Conservation (phyloP, 164 flowering plant species). For the Tetrastigma voinierianum region DNA sequence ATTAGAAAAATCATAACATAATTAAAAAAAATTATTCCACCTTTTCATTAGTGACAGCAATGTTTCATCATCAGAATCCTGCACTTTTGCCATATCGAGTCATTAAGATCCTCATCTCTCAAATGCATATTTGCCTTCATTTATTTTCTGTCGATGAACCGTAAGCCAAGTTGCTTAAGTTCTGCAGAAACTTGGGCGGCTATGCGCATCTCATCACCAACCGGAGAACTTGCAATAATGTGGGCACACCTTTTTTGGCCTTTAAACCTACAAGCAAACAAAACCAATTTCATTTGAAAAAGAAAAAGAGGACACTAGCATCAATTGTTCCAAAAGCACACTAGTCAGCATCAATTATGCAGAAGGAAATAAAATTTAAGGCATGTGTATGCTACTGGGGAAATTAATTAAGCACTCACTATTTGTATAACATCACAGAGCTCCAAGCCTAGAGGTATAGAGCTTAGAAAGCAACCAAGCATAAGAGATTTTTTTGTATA, state of each 20-base stretch:
- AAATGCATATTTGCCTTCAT: constrained; percentile 20
- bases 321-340: too few relatives aligned
- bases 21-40: too few relatives aligned
- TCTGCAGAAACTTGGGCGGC: constrained; percentile 72
- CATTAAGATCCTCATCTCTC: too few relatives aligned
- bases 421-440: constrained; percentile 83
- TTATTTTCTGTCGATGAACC: constrained; percentile 38
- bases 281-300: constrained; percentile 1
- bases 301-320: too few relatives aligned
- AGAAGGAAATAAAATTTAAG: too few relatives aligned
- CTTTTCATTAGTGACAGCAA: constrained; percentile 45
- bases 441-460: constrained; percentile 55
- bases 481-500: constrained; percentile 72
- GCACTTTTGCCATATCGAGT: too few relatives aligned
- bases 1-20: too few relatives aligned
- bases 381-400: too few relatives aligned
- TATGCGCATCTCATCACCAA: constrained; percentile 47
- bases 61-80: constrained; percentile 54
- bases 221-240: too few relatives aligned
- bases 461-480: constrained; percentile 88
- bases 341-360: too few relatives aligned
- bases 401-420: constrained; percentile 58
- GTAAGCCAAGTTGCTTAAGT: constrained; percentile 81
- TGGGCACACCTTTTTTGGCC: constrained; percentile 65
- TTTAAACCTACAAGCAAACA: constrained; percentile 57